Evolutionary conservation across 192 early-diverging fungal genomes (phyloP), one percentile per base, ranked within the genome.

Genomic region (Coemansia sp.): DNA sequence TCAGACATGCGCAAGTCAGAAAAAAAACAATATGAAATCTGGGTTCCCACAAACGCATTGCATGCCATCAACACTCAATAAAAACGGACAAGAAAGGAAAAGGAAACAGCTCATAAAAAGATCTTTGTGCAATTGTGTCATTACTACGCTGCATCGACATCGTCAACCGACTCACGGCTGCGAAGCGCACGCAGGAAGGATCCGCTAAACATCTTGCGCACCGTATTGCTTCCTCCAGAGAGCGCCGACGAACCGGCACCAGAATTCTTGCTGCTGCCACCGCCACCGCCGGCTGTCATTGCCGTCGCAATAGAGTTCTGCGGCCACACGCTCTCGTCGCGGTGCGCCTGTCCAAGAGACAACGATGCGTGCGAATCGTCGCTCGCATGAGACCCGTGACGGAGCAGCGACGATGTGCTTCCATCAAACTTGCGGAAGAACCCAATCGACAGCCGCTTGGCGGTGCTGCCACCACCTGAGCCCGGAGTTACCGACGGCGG

Each of bases 181-280:
- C 74, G 73, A 64, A 81, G 51, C 0, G 69, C 74, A 45, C 79
- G 79, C 61, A 81, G 25, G 61, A 81, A 67, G n/a, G 74, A 70
- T 5, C 71, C 79, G 41, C 79, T 81, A 43, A 81, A 76, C 79
- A 76, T 81, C 53, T 81, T 81, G 67, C 79, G 79, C 17, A 81
- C 77, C 13, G 73, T 61, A 25, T n/a, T 64, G 50, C 73, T 67
- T 58, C 68, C 64, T 17, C 65, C 68, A 19, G 64, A 61, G 1
- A 61, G 63, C 50, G 58, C n/a, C 7, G 71, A 68, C 59, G 73
- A 71, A 11, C 57, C 38, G 39, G 9, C n/a, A 22, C 51, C 51
- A 32, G 32, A 32, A 32, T 32, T 32, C 11, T 48, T 48, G 46
- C 46, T 48, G 46, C 46, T 48, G 46, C 46, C 4, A 40, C 64